phyloP scores from a whole-genome alignment of 495 filamentous ascomycete genomes.

The Tuber calosporum region DNA sequence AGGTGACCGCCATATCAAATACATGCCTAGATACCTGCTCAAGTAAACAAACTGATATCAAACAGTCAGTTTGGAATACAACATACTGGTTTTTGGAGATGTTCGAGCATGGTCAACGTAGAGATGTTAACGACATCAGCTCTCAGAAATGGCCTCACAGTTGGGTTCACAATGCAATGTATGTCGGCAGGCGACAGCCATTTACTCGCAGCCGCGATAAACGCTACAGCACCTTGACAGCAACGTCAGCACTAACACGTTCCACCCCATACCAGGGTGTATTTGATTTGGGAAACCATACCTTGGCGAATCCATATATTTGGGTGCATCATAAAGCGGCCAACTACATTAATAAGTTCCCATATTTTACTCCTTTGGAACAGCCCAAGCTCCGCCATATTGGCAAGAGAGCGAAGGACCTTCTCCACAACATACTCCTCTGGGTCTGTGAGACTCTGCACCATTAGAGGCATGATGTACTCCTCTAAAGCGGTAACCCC shows the following conservation, averaged over 20 bases:
- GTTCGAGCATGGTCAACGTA: conserved; percentile 68
- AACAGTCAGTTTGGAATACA: conserved; percentile 15
- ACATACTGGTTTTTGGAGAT: conserved; percentile 63
- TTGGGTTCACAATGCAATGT: conserved; percentile 70
- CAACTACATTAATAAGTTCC: conserved; percentile 73
- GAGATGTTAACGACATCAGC: conserved; percentile 56
- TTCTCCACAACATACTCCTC: conserved; percentile 94
- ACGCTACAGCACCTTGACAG: conserved; percentile 59
- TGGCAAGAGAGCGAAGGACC: conserved; percentile 79
- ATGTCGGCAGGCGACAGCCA: conserved; percentile 76
- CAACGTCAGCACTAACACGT: not conserved
- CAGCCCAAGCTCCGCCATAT: conserved; percentile 79
- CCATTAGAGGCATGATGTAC: conserved; percentile 92
- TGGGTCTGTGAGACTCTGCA: conserved; percentile 89
- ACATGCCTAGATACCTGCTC: conserved; percentile 54
- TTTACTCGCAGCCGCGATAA: conserved; percentile 66
- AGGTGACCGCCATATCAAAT: conserved; percentile 75
- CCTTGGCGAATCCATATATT: conserved; percentile 86
- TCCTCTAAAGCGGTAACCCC: conserved; percentile 84
- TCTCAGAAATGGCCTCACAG: conserved; percentile 77
- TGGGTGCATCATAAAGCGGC: conserved; percentile 82
- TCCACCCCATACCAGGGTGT: conserved; percentile 1
- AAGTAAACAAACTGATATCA: conserved; percentile 42
- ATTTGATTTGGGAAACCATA: not conserved
- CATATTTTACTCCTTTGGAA: conserved; percentile 77